A percentile compares a stretch with the other conserved stretches of the same genome.
Conservation (phyloP, 345 rosid genomes). For the Aurinia saxatilis region DNA sequence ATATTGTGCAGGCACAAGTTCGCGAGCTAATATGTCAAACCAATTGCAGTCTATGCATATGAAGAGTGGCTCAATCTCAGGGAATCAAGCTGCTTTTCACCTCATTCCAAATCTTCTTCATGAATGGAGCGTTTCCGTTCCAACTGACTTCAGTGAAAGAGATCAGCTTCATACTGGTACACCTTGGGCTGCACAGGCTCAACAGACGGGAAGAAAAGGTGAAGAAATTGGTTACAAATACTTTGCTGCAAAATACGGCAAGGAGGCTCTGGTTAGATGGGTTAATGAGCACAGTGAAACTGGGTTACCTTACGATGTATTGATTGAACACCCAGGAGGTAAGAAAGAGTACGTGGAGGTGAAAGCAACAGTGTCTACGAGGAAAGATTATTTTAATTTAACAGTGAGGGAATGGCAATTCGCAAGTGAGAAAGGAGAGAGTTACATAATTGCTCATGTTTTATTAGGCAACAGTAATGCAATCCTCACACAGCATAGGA, state of each 20-base stretch:
- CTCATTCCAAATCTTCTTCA: constrained; percentile 23
- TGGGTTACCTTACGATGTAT: constrained; percentile 73
- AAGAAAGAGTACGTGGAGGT: constrained; percentile 63
- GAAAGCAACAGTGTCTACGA: constrained; percentile 64
- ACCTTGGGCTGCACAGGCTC: constrained; percentile 39
- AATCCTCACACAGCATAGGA: constrained; percentile 39
- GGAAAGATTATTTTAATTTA: constrained; percentile 76
- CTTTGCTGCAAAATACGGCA: constrained; percentile 34
- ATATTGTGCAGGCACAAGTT: constrained; percentile 7
- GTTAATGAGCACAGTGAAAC: constrained; percentile 69
- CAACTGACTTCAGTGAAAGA: constrained; percentile 36
- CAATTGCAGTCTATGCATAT: constrained; percentile 5
- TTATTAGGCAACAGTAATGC: constrained; percentile 47
- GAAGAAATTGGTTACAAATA: constrained; percentile 62
- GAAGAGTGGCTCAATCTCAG: constrained; percentile 7
- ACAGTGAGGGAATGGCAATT: constrained; percentile 81
- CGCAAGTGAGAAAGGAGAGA: constrained; percentile 54
- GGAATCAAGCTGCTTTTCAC: constrained; percentile 21
- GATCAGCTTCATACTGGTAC: constrained; percentile 44
- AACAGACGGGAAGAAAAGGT: constrained; percentile 60
- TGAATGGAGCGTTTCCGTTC: constrained; percentile 20
- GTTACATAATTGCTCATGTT: constrained; percentile 61
- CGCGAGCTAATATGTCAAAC: constrained; percentile 6
- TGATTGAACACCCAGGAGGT: constrained; percentile 30
- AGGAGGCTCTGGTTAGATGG: constrained; percentile 49